Evolutionary conservation across 352 stramenopile species (phyloP).

Genomic region (Pythium oligandrum): DNA sequence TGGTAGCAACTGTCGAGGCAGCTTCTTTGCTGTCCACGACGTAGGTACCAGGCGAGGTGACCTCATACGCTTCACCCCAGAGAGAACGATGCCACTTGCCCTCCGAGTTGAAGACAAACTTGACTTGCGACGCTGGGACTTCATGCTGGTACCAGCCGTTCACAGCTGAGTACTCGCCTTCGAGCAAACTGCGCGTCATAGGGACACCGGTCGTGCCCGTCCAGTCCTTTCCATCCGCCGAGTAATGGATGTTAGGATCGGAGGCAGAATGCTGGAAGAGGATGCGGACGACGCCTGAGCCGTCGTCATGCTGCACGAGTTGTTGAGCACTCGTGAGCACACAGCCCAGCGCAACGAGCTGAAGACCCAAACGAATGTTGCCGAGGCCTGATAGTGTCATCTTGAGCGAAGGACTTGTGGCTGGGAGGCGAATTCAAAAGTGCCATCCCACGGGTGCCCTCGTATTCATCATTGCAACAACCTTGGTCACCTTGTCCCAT

Average conservation of each 20-base stretch:
- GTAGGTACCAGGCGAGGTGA: slow-evolving; percentile 28
- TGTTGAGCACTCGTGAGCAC: slow-evolving; percentile 14
- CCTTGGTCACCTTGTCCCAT: too few relatives aligned
- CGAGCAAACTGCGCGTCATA: slow-evolving; percentile 14
- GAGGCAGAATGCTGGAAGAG: slow-evolving; percentile 18
- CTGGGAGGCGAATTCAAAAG: too few relatives aligned
- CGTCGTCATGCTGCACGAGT: slow-evolving; percentile 18
- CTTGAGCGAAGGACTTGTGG: too few relatives aligned
- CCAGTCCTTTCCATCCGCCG: slow-evolving; percentile 16
- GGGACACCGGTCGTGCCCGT: slow-evolving; percentile 17
- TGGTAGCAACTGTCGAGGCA: slow-evolving; percentile 10
- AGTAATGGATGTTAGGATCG: slow-evolving; percentile 24
- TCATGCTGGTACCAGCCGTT: slow-evolving; percentile 35
- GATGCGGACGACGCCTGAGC: slow-evolving; percentile 18
- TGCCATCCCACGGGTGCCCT: too few relatives aligned
- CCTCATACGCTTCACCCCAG: slow-evolving; percentile 32
- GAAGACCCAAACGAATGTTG: slow-evolving; percentile 16
- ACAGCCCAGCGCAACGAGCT: slow-evolving; percentile 15
- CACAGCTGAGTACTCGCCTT: slow-evolving; percentile 20
- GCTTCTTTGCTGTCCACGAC: slow-evolving; percentile 30
- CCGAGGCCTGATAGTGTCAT: slow-evolving; percentile 13
- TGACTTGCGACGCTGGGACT: slow-evolving; percentile 23
- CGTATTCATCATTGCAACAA: too few relatives aligned
- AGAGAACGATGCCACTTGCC: slow-evolving; percentile 38
- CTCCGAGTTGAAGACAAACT: slow-evolving; percentile 49